Percentiles rank a stretch among this genome's conserved stretches.
Evolutionary conservation across 1,284 basidiomycete genomes (phyloP).

Genomic region (Moniliella sp.): DNA sequence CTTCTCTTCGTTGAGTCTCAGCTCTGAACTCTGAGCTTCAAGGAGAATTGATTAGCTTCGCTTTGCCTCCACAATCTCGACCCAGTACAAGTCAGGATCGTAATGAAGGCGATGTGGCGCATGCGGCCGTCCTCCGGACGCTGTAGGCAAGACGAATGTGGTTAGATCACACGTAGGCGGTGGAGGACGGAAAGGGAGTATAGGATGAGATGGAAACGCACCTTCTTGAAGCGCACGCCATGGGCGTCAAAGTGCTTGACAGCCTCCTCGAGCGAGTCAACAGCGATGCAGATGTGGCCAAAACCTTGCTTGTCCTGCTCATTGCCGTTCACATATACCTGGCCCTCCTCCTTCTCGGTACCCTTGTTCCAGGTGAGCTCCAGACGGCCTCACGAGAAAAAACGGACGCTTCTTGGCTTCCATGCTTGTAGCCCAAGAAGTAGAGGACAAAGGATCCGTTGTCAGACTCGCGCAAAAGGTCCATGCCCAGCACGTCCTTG

Average conservation of each 20-base stretch:
- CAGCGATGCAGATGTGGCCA: background rate
- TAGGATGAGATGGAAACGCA: no score
- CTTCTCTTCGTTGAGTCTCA: no score
- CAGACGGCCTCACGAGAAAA: background rate
- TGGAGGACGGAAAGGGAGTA: no score
- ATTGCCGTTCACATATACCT: background rate
- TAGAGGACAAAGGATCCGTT: no score
- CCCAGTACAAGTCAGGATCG: background rate
- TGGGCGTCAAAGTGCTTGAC: background rate
- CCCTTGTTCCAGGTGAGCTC: background rate
- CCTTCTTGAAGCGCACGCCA: background rate
- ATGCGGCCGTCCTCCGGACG: background rate
- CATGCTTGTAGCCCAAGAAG: background rate
- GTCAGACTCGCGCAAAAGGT: no score
- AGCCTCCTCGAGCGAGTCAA: background rate
- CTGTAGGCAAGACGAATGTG: no score
- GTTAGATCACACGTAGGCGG: no score
- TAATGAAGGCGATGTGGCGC: background rate
- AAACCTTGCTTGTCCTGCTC: background rate
- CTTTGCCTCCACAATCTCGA: background rate
- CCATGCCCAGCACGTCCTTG: no score
- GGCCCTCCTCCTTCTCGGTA: background rate
- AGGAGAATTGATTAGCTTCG: no score
- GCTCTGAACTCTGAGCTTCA: no score
- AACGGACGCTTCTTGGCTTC: background rate